Evolutionary conservation across 768 basidiomycete species (phyloP).

Genomic region (Fibroporia radiculosa): DNA sequence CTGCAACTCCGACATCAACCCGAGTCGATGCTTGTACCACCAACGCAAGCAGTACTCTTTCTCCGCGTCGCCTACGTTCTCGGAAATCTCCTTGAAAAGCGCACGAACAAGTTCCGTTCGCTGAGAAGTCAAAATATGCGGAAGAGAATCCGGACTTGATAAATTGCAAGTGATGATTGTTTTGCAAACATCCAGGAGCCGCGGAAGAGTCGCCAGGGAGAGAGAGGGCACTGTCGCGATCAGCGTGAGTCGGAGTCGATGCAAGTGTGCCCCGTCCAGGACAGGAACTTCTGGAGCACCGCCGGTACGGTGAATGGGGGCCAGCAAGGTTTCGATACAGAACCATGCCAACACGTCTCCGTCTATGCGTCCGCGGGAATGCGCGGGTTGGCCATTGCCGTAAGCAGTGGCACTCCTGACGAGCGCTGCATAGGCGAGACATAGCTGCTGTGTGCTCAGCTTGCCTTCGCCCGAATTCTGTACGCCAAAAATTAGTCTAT

Average conservation of each 20-base stretch:
- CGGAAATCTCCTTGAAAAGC: slow-evolving; percentile 55
- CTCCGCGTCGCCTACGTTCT: slow-evolving; percentile 59
- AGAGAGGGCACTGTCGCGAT: slow-evolving; percentile 61
- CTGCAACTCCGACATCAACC: neutral
- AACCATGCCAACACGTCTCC: slow-evolving; percentile 54
- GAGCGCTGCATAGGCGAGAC: slow-evolving; percentile 69
- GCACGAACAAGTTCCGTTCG: slow-evolving; percentile 45
- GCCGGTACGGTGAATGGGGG: slow-evolving; percentile 28
- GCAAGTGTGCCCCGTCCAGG: slow-evolving; percentile 20
- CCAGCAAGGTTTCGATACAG: slow-evolving; percentile 52
- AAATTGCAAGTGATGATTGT: neutral
- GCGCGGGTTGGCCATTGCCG: slow-evolving; percentile 16
- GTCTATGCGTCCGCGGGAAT: slow-evolving; percentile 13
- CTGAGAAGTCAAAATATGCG: neutral
- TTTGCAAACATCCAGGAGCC: slow-evolving; percentile 42
- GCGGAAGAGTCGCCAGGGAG: slow-evolving; percentile 46
- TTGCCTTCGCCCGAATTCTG: slow-evolving; percentile 59
- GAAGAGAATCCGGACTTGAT: neutral
- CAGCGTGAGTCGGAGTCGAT: slow-evolving; percentile 58
- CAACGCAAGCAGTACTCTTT: slow-evolving; percentile 61
- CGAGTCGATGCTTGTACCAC: slow-evolving; percentile 50
- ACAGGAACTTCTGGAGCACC: neutral
- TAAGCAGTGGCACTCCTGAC: slow-evolving; percentile 50
- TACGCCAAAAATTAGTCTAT: too few relatives aligned
- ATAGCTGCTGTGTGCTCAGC: slow-evolving; percentile 57